These are phyloP conservation scores for Eucalyptus leucophloia DNA, from an alignment of 345 rosid species.

Conservation along the genomic window DNA sequence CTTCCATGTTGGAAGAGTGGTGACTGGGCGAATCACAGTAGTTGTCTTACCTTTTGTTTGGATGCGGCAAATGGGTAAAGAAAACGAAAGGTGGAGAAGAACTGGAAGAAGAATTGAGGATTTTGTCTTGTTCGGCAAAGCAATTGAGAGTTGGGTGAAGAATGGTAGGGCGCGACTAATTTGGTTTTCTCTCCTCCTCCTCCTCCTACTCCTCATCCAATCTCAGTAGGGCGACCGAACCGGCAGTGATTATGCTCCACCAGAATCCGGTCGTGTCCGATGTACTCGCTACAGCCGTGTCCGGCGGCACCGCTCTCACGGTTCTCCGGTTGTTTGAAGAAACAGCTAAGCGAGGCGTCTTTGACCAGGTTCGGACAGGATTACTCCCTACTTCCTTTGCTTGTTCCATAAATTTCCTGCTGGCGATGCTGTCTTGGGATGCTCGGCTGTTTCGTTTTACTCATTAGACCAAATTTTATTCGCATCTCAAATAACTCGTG, in stretches of 20 bases:
- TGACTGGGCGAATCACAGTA: too few species aligned
- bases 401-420: background rate
- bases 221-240: background rate
- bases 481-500: background rate
- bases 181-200: background rate
- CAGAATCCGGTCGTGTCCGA: slow-evolving; percentile 41
- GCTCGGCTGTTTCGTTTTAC: background rate
- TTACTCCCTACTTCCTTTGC: background rate
- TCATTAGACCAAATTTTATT: background rate
- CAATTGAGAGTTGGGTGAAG: background rate
- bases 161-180: background rate
- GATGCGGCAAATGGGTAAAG: background rate
- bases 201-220: background rate
- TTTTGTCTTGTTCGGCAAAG: background rate
- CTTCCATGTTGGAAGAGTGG: too few species aligned
- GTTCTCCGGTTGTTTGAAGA: slow-evolving; percentile 48
- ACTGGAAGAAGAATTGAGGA: background rate
- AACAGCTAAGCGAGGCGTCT: slow-evolving; percentile 45
- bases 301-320: slow-evolving; percentile 30
- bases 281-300: slow-evolving; percentile 28
- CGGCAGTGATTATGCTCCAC: slow-evolving; percentile 27
- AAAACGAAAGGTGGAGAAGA: background rate
- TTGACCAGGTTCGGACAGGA: slow-evolving; percentile 56
- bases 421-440: background rate
- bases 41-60: background rate